Conservation (phyloP, 2,329 filamentous ascomycete genomes). For the Elsinoe arachidis region DNA sequence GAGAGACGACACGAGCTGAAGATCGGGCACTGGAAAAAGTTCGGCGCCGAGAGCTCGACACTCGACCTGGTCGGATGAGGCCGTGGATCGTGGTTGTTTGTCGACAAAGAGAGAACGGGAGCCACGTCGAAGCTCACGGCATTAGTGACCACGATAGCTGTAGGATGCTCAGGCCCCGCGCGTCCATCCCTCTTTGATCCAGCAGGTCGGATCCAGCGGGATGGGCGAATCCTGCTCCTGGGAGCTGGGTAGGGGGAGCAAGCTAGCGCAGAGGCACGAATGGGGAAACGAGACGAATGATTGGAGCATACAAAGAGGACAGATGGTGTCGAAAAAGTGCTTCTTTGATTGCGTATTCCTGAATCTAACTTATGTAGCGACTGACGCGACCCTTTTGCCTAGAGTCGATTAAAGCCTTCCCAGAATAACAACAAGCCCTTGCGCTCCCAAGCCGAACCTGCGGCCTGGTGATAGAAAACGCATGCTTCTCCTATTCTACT, state of each 20-base stretch:
- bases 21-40: not conserved
- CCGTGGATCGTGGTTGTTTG: too few species aligned
- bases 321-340: not conserved
- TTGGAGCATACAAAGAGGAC: not conserved
- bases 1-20: not conserved
- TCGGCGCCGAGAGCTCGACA: too few species aligned
- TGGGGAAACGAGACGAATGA: not conserved
- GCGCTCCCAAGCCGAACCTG: not conserved
- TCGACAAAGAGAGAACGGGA: too few species aligned
- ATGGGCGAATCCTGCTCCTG: not conserved
- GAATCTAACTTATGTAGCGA: conserved; percentile 1
- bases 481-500: conserved; percentile 2
- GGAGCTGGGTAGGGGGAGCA: not conserved
- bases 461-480: not conserved
- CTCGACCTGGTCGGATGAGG: too few species aligned
- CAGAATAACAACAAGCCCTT: not conserved
- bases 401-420: conserved; percentile 3
- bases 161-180: not conserved
- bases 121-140: too few species aligned
- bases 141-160: not conserved
- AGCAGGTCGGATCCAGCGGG: not conserved
- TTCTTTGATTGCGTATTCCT: not conserved
- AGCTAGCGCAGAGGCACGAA: not conserved
- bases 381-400: conserved; percentile 2
- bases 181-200: not conserved